Base-by-base conservation (phyloP, 805 yeast genomes). In the Scheffersomyces ergatensis region DNA sequence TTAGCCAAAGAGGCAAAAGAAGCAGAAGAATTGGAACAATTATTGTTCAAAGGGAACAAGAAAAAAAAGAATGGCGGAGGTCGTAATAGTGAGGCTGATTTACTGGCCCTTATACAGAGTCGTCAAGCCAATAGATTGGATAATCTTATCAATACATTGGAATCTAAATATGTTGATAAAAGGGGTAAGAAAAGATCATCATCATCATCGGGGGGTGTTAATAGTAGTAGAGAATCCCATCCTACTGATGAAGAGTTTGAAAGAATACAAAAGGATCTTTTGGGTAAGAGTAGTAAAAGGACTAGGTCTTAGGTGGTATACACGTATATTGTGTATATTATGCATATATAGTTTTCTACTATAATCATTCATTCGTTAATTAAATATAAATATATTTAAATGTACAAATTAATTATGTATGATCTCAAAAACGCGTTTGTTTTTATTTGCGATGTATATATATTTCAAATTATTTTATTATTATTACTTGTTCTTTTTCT, bases 1-100 rank as follows among this genome's bases (percentile, higher is more conserved):
- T 66, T 78, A 45, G 81, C 80, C 12, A 80, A 75, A 45, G 89
- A 85, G 51, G 83, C 89, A 2, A 70, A 72, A 44, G 82, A 83
- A 53, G 87, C 86, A 0, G 78, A 74, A 43, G 67, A 65, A 45
- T 55, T 76, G 47, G 70, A 72, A 47, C 56, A 64, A 44, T 60
- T 63, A 47, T 49, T 67, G 17, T 63, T 65, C 33, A 60, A 56
- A 54, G 9, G 24, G 9, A 61, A 57, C 55, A 72, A 50, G 12
- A 66, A 54, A 38, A 48, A 49, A 36, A 53, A 54, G 37, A 53
- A 55, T 23, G 27, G 51, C 31, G 34, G 54, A 34, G 53, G 47
- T 17, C 41, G 54, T 4, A 60, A 54, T 15, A 55, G 55, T 4
- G 75, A 66, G 40, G 65, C 52, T 40, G 78, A 76, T 42, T 63